Evolutionary conservation across 805 yeast genomes (phyloP).

Genomic region (Vanderwaltozyma yarrowii): DNA sequence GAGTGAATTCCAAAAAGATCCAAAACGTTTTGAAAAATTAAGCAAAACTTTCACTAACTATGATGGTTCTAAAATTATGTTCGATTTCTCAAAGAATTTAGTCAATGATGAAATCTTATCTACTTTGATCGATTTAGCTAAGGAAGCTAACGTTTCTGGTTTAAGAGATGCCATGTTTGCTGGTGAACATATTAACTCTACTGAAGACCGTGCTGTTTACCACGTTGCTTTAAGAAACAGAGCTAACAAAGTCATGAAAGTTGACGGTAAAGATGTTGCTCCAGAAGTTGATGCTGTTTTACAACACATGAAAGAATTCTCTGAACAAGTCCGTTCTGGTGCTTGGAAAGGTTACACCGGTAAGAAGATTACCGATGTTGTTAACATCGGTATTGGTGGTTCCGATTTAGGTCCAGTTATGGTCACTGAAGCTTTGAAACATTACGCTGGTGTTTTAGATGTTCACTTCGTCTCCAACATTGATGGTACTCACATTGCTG

Average conservation of each 20-base stretch:
- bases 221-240: constrained; percentile 96
- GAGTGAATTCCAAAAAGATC: constrained; percentile 68
- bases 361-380: constrained; percentile 83
- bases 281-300: constrained; percentile 88
- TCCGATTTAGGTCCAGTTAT: constrained; percentile 98
- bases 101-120: constrained; percentile 72
- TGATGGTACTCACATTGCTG: constrained; percentile 96
- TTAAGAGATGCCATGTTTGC: constrained; percentile 86
- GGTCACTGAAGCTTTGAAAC: constrained; percentile 97
- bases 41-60: constrained; percentile 71
- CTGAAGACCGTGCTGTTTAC: constrained; percentile 95
- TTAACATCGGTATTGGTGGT: constrained; percentile 98
- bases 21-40: constrained; percentile 64
- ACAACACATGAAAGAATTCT: constrained; percentile 93
- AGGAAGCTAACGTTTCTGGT: constrained; percentile 77
- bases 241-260: constrained; percentile 70
- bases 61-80: constrained; percentile 81
- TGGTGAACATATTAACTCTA: constrained; percentile 89
- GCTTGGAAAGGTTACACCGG: constrained; percentile 97
- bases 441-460: constrained; percentile 63
- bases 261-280: constrained; percentile 82
- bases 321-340: constrained; percentile 84
- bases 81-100: constrained; percentile 93
- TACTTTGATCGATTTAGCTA: constrained; percentile 66
- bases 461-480: constrained; percentile 96